Evolutionary conservation across 371 early-diverging fungal species (phyloP).

Genomic region (Mucor plumbeus): DNA sequence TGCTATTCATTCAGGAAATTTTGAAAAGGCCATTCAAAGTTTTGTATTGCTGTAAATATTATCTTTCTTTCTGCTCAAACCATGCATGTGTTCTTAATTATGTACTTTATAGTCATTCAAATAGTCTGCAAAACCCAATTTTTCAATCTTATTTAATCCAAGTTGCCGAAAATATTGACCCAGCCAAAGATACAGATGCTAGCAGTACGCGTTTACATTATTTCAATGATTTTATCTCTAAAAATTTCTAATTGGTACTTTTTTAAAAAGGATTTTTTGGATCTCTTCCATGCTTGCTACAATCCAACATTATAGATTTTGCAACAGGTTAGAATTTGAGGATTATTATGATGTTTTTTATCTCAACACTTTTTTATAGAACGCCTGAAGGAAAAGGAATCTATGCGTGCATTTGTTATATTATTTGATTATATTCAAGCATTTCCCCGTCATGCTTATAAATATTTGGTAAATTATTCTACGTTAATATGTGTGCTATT

Average conservation of each 20-base stretch:
- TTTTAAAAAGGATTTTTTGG: conserved; percentile 44
- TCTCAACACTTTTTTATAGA: conserved; percentile 17
- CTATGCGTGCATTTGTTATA: conserved; percentile 41
- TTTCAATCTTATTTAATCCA: conserved; percentile 46
- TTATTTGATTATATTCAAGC: conserved; percentile 50
- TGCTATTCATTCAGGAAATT: conserved; percentile 23
- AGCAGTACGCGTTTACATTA: conserved; percentile 32
- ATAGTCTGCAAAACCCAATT: conserved; percentile 32
- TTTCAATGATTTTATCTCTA: too few species aligned
- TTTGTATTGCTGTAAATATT: conserved; percentile 32
- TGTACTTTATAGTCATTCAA: conserved; percentile 36
- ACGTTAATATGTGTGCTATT: neutral
- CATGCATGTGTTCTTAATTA: neutral
- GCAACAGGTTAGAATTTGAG: conserved; percentile 33
- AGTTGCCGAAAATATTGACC: conserved; percentile 45
- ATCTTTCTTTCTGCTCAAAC: neutral
- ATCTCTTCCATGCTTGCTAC: conserved; percentile 46
- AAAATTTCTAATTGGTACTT: too few species aligned
- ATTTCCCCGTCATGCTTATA: conserved; percentile 54
- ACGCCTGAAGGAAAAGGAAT: conserved; percentile 41
- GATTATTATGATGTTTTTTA: neutral
- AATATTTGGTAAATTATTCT: conserved; percentile 40
- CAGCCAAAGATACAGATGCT: conserved; percentile 43
- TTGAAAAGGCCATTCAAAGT: conserved; percentile 31
- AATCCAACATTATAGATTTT: conserved; percentile 48